These are phyloP conservation scores for Spathaspora gorwiae DNA, from an alignment of 805 yeast species.

Conservation along the genomic window DNA sequence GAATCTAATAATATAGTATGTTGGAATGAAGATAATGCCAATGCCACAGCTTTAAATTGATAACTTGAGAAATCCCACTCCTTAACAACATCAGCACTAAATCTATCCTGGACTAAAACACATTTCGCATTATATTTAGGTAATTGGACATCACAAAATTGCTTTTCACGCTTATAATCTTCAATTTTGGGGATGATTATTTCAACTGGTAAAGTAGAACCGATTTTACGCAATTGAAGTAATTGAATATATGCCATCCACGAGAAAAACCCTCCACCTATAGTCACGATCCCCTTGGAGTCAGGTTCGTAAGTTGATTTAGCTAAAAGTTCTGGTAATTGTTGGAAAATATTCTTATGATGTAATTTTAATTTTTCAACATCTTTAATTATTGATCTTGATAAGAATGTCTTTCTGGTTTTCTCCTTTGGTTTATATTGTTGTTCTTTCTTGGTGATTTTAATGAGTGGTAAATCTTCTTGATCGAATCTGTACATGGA, in stretches of 20 bases:
- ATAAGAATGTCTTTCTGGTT: slow-evolving; percentile 18
- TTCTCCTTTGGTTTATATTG: slow-evolving; percentile 13
- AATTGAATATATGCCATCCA: slow-evolving; percentile 48
- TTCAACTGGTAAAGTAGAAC: slow-evolving; percentile 46
- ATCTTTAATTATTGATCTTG: slow-evolving; percentile 18
- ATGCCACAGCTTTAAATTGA: slow-evolving; percentile 51
- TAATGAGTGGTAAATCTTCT: slow-evolving; percentile 10
- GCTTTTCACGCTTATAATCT: slow-evolving; percentile 39
- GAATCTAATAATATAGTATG: slow-evolving; percentile 46
- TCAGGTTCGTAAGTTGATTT: slow-evolving; percentile 30
- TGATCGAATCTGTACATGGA: slow-evolving; percentile 12
- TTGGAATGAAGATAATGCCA: slow-evolving; percentile 57
- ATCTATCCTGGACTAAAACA: slow-evolving; percentile 33
- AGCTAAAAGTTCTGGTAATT: slow-evolving; percentile 18
- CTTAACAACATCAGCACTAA: slow-evolving; percentile 11
- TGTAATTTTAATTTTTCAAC: slow-evolving; percentile 9
- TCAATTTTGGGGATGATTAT: slow-evolving; percentile 39
- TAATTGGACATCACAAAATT: slow-evolving; percentile 40
- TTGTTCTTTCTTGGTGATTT: slow-evolving; percentile 16
- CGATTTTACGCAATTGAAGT: slow-evolving; percentile 40
- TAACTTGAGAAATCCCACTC: slow-evolving; percentile 34
- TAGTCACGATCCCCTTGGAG: slow-evolving; percentile 40
- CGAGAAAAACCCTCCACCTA: slow-evolving; percentile 49
- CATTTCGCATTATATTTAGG: slow-evolving; percentile 45
- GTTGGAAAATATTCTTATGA: slow-evolving; percentile 3